Evolutionary conservation across 257 asterid species (phyloP).

Genomic region (Solanum pimpinellifolium): DNA sequence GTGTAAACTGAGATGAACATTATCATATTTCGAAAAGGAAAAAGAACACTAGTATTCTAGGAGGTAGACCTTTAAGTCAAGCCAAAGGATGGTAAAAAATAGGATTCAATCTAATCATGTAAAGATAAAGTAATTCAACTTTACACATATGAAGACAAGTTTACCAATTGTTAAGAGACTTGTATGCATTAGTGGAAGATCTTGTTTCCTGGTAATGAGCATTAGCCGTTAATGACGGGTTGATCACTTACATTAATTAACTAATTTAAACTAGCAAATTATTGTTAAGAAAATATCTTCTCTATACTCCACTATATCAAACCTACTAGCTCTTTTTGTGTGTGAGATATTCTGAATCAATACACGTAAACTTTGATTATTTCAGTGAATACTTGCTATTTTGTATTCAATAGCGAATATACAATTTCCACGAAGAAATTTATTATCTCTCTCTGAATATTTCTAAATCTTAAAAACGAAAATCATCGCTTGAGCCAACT

Average conservation of each 20-base stretch:
- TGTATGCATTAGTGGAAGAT: background rate
- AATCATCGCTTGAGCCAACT: background rate
- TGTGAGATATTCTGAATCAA: background rate
- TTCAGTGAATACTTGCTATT: background rate
- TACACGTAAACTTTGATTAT: too few relatives aligned
- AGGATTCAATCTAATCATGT: background rate
- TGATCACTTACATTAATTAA: background rate
- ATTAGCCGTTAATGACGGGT: background rate
- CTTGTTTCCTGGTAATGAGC: background rate
- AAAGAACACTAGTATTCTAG: too few relatives aligned
- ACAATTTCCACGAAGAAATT: too few relatives aligned
- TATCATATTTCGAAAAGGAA: background rate
- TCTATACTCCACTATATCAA: too few relatives aligned
- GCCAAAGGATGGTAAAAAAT: background rate
- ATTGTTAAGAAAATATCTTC: background rate
- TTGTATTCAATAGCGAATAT: background rate
- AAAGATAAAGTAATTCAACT: background rate
- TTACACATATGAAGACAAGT: background rate
- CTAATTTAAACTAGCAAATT: background rate
- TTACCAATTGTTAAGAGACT: background rate
- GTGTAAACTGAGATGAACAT: rapidly evolving
- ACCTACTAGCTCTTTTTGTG: too few relatives aligned
- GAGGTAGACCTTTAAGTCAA: background rate
- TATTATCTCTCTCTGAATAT: background rate
- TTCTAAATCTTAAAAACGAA: background rate